phyloP scores from a whole-genome alignment of 1,284 basidiomycete genomes.

The Xerocomus amazonicus region DNA sequence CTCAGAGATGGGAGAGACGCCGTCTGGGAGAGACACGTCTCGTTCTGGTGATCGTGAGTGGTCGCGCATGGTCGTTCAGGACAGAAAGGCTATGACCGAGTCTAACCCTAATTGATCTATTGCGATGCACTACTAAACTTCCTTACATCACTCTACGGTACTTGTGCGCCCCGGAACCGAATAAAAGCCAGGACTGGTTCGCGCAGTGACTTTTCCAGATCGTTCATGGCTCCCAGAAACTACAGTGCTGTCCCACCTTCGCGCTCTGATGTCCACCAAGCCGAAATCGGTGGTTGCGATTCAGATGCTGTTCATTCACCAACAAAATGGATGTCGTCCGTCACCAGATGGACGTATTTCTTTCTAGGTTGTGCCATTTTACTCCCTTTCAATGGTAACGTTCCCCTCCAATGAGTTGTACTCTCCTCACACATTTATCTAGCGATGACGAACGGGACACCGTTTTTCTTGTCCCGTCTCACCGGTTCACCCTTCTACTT shows the following conservation, averaged over 20 bases:
- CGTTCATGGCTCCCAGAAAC: background rate
- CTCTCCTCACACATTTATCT: background rate
- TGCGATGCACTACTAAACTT: too few species aligned
- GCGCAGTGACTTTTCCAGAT: background rate
- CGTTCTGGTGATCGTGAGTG: slow-evolving; percentile 19
- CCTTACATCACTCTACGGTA: too few species aligned
- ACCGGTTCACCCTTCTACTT: slow-evolving; percentile 49
- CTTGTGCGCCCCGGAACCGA: background rate
- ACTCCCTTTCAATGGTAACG: slow-evolving; percentile 74
- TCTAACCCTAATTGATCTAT: too few species aligned
- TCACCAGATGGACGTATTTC: slow-evolving; percentile 59
- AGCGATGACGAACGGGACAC: slow-evolving; percentile 74
- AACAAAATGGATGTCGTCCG: slow-evolving; percentile 12
- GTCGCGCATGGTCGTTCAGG: slow-evolving; percentile 1
- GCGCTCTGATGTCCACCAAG: background rate
- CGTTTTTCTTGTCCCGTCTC: slow-evolving; percentile 67
- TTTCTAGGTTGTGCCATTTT: slow-evolving; percentile 66
- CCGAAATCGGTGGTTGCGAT: background rate
- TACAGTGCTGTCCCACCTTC: slow-evolving; percentile 10
- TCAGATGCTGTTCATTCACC: background rate
- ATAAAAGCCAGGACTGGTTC: background rate
- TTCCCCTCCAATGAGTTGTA: background rate
- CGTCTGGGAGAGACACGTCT: slow-evolving; percentile 43
- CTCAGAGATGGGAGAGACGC: slow-evolving; percentile 57
- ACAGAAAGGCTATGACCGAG: background rate